phyloP scores from a whole-genome alignment of 768 basidiomycete species.

The Scleroderma citrinum region DNA sequence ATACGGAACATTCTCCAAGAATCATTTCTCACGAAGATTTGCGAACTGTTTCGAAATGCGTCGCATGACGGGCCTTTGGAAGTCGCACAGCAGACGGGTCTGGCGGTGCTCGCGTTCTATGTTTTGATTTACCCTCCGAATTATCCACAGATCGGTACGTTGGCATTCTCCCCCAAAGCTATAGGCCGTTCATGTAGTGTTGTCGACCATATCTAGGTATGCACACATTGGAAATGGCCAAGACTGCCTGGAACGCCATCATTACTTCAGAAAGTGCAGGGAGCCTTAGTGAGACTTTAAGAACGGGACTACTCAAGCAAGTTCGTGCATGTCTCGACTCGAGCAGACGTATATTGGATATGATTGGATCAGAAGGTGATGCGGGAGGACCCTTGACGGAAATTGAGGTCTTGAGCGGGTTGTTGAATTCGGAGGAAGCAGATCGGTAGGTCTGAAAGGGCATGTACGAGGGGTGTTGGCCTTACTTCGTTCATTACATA shows the following conservation, averaged over 20 bases:
- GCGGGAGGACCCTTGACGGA: constrained; percentile 54
- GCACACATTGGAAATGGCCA: constrained; percentile 70
- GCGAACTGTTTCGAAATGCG: constrained; percentile 59
- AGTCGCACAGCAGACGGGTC: constrained; percentile 47
- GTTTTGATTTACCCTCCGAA: constrained; percentile 64
- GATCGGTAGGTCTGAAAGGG: not conserved
- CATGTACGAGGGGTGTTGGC: not conserved
- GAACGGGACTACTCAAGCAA: constrained; percentile 22
- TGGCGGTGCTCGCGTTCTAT: constrained; percentile 60
- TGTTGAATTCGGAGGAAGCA: constrained; percentile 28
- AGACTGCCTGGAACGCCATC: constrained; percentile 68
- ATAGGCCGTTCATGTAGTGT: too few relatives aligned
- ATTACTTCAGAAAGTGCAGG: constrained; percentile 27
- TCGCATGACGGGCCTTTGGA: constrained; percentile 61
- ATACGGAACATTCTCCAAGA: constrained; percentile 48
- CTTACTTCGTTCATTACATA: not conserved
- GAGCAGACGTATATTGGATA: constrained; percentile 35
- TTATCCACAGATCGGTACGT: constrained; percentile 77
- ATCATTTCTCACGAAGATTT: constrained; percentile 49
- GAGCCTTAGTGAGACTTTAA: constrained; percentile 1
- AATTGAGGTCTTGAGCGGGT: constrained; percentile 36
- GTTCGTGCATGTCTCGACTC: constrained; percentile 35
- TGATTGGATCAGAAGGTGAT: constrained; percentile 62
- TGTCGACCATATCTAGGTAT: constrained; percentile 44
- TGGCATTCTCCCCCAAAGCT: not conserved